These are phyloP conservation scores for Leccinellum luteum DNA, from an alignment of 768 basidiomycete species.

Conservation along the genomic window DNA sequence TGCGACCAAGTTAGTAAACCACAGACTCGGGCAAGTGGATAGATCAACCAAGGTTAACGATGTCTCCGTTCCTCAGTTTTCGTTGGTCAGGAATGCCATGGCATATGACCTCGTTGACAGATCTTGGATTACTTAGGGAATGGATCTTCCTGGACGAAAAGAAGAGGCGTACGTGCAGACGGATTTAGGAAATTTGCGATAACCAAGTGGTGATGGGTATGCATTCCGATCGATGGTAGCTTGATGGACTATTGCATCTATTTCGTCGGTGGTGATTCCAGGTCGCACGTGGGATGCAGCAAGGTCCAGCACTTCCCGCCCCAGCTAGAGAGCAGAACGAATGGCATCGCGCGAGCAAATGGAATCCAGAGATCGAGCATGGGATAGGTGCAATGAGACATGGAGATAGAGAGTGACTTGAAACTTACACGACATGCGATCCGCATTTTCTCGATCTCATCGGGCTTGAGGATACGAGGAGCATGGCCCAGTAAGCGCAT, in stretches of 20 bases:
- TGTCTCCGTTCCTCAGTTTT: constrained; percentile 87
- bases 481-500: constrained; percentile 54
- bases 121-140: constrained; percentile 42
- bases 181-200: constrained; percentile 90
- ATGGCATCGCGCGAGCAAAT: not conserved
- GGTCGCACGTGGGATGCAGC: constrained; percentile 82
- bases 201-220: constrained; percentile 94
- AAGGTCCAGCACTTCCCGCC: constrained; percentile 89
- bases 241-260: constrained; percentile 92
- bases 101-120: constrained; percentile 94
- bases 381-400: not conserved
- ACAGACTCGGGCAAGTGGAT: constrained; percentile 6
- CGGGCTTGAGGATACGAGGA: constrained; percentile 59
- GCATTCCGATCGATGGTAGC: constrained; percentile 86
- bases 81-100: constrained; percentile 94
- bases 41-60: constrained; percentile 82
- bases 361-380: not conserved
- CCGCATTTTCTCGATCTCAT: constrained; percentile 90
- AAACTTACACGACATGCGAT: constrained; percentile 74
- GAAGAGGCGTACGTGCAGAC: constrained; percentile 79
- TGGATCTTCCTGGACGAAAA: constrained; percentile 1
- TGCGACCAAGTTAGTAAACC: constrained; percentile 14
- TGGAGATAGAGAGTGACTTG: not conserved
- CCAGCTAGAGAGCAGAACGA: constrained; percentile 50
- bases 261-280: constrained; percentile 94